These are phyloP conservation scores for Linum tenue DNA, from an alignment of 345 rosid genomes.

Conservation along the genomic window DNA sequence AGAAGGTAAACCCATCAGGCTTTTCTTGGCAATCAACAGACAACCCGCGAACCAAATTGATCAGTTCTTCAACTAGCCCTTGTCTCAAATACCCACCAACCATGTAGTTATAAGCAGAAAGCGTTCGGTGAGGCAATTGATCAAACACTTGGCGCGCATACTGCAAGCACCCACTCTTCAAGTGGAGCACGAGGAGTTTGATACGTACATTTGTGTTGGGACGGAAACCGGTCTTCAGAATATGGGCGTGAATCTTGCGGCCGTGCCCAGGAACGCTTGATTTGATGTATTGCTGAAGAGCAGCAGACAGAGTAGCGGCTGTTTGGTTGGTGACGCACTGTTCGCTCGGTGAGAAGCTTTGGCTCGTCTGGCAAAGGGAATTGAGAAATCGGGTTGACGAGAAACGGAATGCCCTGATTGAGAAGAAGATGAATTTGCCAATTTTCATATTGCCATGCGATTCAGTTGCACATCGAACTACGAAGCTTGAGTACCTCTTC, in stretches of 20 bases:
- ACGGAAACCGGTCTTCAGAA: constrained; percentile 52
- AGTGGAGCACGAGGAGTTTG: constrained; percentile 49
- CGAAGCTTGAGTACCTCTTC: too few relatives aligned
- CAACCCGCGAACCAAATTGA: constrained; percentile 39
- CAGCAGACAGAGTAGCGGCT: constrained; percentile 30
- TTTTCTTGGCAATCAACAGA: constrained; percentile 36
- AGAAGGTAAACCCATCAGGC: constrained; percentile 67
- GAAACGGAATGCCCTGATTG: background rate
- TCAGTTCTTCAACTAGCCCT: constrained; percentile 31
- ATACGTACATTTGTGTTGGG: constrained; percentile 52
- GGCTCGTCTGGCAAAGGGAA: background rate
- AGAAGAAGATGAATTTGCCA: background rate
- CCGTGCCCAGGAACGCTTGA: constrained; percentile 51
- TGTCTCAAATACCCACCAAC: constrained; percentile 56
- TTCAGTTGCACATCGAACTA: background rate
- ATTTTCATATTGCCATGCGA: background rate
- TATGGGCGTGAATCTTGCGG: constrained; percentile 50
- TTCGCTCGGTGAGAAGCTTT: constrained; percentile 9
- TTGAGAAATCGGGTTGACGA: background rate
- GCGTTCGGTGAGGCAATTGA: constrained; percentile 51
- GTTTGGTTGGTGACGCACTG: constrained; percentile 16
- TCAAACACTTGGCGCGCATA: constrained; percentile 70
- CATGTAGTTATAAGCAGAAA: constrained; percentile 73
- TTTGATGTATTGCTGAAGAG: constrained; percentile 60
- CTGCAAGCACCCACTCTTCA: constrained; percentile 46